Evolutionary conservation across 257 asterid species (phyloP).

Genomic region (Solanum raphanifolium): DNA sequence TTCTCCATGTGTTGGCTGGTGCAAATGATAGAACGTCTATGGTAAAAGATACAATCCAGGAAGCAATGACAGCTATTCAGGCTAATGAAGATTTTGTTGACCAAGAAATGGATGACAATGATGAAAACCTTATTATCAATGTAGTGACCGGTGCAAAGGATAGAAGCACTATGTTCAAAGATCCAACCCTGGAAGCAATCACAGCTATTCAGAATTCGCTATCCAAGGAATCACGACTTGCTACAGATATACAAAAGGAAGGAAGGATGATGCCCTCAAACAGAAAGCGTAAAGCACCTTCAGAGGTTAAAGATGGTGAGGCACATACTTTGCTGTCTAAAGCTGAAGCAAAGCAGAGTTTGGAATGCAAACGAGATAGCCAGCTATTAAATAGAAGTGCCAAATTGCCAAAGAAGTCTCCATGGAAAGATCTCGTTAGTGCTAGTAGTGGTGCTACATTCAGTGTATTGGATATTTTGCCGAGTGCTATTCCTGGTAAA

Average conservation of each 20-base stretch:
- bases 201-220: slow-evolving; percentile 21
- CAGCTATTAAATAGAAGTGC: slow-evolving; percentile 6
- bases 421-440: slow-evolving; percentile 34
- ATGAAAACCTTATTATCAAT: slow-evolving; percentile 59
- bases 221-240: slow-evolving; percentile 3
- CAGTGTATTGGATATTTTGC: slow-evolving; percentile 31
- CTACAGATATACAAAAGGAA: not conserved
- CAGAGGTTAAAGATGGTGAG: slow-evolving; percentile 7
- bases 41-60: slow-evolving; percentile 25
- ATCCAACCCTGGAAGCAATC: slow-evolving; percentile 20
- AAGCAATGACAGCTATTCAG: slow-evolving; percentile 21
- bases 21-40: slow-evolving; percentile 18
- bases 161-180: slow-evolving; percentile 20
- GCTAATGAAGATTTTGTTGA: slow-evolving; percentile 31
- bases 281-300: slow-evolving; percentile 41
- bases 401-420: slow-evolving; percentile 18
- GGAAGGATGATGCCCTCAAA: slow-evolving; percentile 14
- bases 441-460: slow-evolving; percentile 28
- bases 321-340: not conserved
- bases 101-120: slow-evolving; percentile 41
- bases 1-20: slow-evolving; percentile 41
- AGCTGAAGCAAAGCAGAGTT: slow-evolving; percentile 12
- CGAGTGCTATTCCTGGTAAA: slow-evolving; percentile 11
- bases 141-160: slow-evolving; percentile 31
- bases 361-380: slow-evolving; percentile 6